Evolutionary conservation across 192 early-diverging fungal genomes (phyloP).

Genomic region (Rhizophagus prolifer): DNA sequence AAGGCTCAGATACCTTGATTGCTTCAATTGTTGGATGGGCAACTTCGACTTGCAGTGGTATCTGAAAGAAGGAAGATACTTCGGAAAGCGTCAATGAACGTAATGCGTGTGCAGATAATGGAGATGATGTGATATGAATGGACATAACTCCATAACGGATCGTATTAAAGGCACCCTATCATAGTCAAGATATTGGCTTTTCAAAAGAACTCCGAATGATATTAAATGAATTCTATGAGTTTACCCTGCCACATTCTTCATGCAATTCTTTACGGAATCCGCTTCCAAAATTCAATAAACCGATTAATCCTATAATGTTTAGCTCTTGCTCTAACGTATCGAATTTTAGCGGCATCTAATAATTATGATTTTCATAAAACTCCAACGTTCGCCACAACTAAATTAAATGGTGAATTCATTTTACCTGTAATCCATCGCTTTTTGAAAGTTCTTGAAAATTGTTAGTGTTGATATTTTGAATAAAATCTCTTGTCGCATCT

Average conservation of each 20-base stretch:
- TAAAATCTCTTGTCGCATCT: background rate
- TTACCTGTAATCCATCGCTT: background rate
- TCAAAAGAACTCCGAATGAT: background rate
- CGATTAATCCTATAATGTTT: constrained; percentile 72
- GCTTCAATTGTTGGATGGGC: constrained; percentile 50
- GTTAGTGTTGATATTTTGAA: background rate
- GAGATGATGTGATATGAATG: constrained; percentile 71
- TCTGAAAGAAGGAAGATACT: constrained; percentile 67
- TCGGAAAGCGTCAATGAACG: constrained; percentile 60
- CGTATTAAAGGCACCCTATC: constrained; percentile 66
- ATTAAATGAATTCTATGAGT: background rate
- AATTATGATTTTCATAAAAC: background rate
- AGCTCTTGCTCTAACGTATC: constrained; percentile 72
- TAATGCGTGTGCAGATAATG: constrained; percentile 57
- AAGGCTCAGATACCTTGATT: constrained; percentile 69
- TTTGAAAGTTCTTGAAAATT: background rate
- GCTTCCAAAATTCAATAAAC: constrained; percentile 77
- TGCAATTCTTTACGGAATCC: constrained; percentile 71
- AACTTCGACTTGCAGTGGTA: constrained; percentile 69
- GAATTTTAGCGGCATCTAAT: constrained; percentile 71
- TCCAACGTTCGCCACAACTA: background rate
- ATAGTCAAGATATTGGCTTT: background rate
- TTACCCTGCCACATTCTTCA: constrained; percentile 54
- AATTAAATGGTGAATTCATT: background rate
- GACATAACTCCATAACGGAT: constrained; percentile 83